phyloP scores from a whole-genome alignment of 2,329 filamentous ascomycete species.

The Trichoderma sp. region DNA sequence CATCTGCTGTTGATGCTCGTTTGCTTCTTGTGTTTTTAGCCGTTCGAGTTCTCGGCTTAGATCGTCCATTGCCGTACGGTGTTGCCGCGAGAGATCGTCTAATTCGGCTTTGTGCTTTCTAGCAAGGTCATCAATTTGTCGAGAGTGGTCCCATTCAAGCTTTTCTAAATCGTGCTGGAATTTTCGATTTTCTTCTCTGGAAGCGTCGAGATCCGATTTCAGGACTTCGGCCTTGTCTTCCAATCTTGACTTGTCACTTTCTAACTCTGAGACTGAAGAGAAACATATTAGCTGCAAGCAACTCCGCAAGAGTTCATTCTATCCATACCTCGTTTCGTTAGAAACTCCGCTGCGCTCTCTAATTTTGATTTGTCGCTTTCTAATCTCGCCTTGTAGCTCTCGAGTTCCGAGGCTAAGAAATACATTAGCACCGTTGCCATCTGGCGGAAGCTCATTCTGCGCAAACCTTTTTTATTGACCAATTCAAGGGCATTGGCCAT shows the following conservation, averaged over 20 bases:
- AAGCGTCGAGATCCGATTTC: conserved; percentile 59
- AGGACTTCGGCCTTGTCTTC: conserved; percentile 49
- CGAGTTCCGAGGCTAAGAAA: conserved; percentile 44
- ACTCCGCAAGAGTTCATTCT: no score
- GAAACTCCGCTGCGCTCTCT: conserved; percentile 43
- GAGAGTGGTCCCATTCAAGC: conserved; percentile 35
- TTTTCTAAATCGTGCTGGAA: conserved; percentile 37
- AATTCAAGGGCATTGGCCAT: conserved; percentile 72
- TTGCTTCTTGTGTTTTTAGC: conserved; percentile 45
- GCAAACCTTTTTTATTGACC: conserved; percentile 71
- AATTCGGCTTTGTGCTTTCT: conserved; percentile 35
- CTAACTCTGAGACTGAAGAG: conserved; percentile 42
- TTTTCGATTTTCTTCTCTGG: conserved; percentile 36
- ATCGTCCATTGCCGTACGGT: conserved; percentile 33
- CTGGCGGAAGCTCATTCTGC: background rate
- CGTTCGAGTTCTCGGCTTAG: conserved; percentile 45
- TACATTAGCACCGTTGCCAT: conserved; percentile 22
- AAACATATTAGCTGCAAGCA: background rate
- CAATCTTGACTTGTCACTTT: conserved; percentile 46
- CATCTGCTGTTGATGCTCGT: conserved; percentile 65
- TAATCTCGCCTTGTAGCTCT: background rate
- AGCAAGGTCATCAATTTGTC: conserved; percentile 54
- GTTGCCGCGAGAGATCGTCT: conserved; percentile 37
- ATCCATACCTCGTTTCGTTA: conserved; percentile 36
- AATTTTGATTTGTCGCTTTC: conserved; percentile 46